A percentile compares a stretch with the other conserved stretches of the same genome.
These are phyloP conservation scores for Vanderwaltozyma polyspora DNA, from an alignment of 805 yeast genomes.

Conservation along the genomic window DNA sequence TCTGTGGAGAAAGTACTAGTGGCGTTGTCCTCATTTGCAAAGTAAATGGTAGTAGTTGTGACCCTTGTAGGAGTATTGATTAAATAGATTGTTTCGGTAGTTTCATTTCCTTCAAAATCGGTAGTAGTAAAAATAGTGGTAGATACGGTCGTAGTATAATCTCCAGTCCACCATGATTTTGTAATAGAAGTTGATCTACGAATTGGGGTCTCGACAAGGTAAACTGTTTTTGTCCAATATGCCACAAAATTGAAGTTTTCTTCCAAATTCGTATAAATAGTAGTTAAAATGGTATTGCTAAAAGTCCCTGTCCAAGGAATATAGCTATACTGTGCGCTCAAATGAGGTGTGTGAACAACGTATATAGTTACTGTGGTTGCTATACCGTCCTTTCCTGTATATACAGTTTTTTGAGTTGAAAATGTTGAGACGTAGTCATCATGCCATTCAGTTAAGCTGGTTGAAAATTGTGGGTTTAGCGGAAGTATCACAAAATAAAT, in stretches of 20 bases:
- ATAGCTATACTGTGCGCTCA: not conserved
- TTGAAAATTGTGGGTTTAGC: not conserved
- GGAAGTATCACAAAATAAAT: not conserved
- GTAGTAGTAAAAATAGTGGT: slow-evolving; percentile 5
- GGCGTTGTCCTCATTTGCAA: slow-evolving; percentile 1
- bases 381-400: not conserved
- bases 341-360: not conserved
- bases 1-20: slow-evolving; percentile 3
- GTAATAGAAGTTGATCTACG: not conserved
- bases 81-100: not conserved
- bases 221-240: not conserved
- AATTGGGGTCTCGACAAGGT: not conserved
- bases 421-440: not conserved
- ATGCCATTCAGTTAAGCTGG: not conserved
- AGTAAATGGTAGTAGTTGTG: not conserved
- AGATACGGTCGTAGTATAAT: slow-evolving; percentile 3
- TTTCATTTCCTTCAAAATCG: slow-evolving; percentile 5
- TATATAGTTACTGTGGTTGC: not conserved
- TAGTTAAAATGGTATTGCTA: not conserved
- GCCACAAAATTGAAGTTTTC: not conserved
- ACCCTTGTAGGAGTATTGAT: slow-evolving; percentile 4
- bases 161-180: slow-evolving; percentile 2
- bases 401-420: not conserved
- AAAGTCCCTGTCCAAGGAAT: not conserved
- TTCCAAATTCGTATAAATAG: not conserved